Percentiles rank a stretch among this genome's conserved stretches.
These are phyloP conservation scores for Helicocarpus griseus DNA, from an alignment of 2,329 filamentous ascomycete species.

Conservation along the genomic window DNA sequence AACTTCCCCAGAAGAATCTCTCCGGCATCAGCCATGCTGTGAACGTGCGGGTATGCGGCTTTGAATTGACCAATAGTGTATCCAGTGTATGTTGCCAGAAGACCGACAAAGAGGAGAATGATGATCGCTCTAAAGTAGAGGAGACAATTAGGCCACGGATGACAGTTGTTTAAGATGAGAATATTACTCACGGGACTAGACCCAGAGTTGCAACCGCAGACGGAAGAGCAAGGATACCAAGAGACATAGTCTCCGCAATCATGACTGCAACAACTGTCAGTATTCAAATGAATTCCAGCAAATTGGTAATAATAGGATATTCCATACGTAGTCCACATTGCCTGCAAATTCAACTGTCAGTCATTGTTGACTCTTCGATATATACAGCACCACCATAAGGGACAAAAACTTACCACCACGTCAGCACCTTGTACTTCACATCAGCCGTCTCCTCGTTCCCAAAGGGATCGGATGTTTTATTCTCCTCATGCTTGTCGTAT, in stretches of 20 bases:
- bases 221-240: constrained; percentile 48
- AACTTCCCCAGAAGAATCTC: constrained; percentile 50
- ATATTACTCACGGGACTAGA: constrained; percentile 37
- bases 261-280: constrained; percentile 33
- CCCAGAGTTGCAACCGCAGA: constrained; percentile 44
- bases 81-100: constrained; percentile 51
- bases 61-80: constrained; percentile 53
- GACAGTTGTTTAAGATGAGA: not conserved
- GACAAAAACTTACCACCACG: constrained; percentile 34
- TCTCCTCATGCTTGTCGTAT: not conserved
- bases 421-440: constrained; percentile 43
- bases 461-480: constrained; percentile 26
- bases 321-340: constrained; percentile 33
- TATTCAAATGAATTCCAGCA: constrained; percentile 4
- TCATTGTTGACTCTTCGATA: not conserved
- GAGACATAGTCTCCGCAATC: constrained; percentile 50
- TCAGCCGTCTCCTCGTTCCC: constrained; percentile 32
- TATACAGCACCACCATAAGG: no score
- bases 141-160: constrained; percentile 2
- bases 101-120: constrained; percentile 43
- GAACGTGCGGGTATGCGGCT: constrained; percentile 46
- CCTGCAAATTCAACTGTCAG: constrained; percentile 17
- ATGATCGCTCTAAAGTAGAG: constrained; percentile 36
- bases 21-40: constrained; percentile 60
- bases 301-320: not conserved